Percentiles rank a stretch among this genome's conserved stretches.
Conservation (phyloP, 2,329 filamentous ascomycete genomes). For the Stylonectria norvegica region DNA sequence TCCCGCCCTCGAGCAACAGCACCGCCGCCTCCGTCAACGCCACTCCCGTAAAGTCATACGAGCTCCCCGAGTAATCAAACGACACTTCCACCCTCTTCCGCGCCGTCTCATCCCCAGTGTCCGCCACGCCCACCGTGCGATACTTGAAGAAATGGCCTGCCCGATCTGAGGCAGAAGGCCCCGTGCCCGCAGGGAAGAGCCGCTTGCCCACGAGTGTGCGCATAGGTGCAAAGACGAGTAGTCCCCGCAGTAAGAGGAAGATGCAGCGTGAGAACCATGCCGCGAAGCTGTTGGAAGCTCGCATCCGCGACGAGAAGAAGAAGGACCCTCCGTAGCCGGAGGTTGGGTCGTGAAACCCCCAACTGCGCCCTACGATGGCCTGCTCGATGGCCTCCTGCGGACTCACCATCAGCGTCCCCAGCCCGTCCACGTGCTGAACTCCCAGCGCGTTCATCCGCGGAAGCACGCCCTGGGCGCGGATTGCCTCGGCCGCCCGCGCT, state of each 20-base stretch:
- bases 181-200: conserved; percentile 17
- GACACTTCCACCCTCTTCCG: conserved; percentile 8
- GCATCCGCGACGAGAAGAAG: conserved; percentile 6
- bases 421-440: background rate
- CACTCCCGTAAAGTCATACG: conserved; percentile 19
- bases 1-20: conserved; percentile 13
- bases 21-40: conserved; percentile 17
- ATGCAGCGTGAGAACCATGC: conserved; percentile 6
- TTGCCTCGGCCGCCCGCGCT: background rate
- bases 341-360: conserved; percentile 7
- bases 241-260: conserved; percentile 6
- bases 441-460: conserved; percentile 2
- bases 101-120: background rate
- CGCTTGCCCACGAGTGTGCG: conserved; percentile 8
- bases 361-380: conserved; percentile 18
- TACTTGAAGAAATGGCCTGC: conserved; percentile 13
- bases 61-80: conserved; percentile 15
- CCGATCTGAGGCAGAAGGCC: conserved; percentile 12
- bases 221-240: conserved; percentile 9
- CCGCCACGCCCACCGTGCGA: conserved; percentile 12
- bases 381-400: conserved; percentile 15
- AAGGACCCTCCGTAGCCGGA: conserved; percentile 7
- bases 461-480: background rate
- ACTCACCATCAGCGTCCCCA: conserved; percentile 10
- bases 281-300: conserved; percentile 1